Evolutionary conservation across 805 yeast genomes (phyloP), one percentile per base, ranked within the genome.

Genomic region (Saccharomycopsis microspora): DNA sequence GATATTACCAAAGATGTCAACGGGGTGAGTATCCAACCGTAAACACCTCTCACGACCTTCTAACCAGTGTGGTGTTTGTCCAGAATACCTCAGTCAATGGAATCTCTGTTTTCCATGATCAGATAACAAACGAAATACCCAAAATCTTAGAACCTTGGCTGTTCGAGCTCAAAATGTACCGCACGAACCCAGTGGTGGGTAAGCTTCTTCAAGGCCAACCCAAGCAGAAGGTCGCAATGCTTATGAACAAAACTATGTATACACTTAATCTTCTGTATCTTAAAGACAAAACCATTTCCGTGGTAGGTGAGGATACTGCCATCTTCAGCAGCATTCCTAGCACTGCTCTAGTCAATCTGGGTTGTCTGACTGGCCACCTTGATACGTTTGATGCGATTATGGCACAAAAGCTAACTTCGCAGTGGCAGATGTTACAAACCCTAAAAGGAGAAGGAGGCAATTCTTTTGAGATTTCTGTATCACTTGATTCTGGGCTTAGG

Each of bases 371-470:
- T 0, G 78, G 80, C 1, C 56, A 75, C 45, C 72, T 71, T 46
- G 85, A 80, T 50, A 68, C 73, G 30, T 73, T 83, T 56, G 85
- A 79, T 44, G 58, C 61, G 36, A 69, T 85, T 41, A 60, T 81
- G 2, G 66, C 66, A 27, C 70, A 71, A 33, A 81, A 82, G 56
- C 61, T 85, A 46, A 82, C 78, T 58, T 75, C 85, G 53, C 59
- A 81, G 44, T 85, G 95, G 95, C 64, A 69, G 0, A 69, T 75
- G 41, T 67, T 85, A 51, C 95, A 85, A 60, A 67, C 74, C 6
- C 71, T 84, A 44, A 74, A 76, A 56, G 93, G 90, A 1, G 89
- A 83, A 51, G 82, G 83, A 6, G 95, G 95, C 0, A 72, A 72
- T 46, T 74, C 76, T 4, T 85, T 80, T 57, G 74, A 75, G 51